Evolutionary conservation across 371 early-diverging fungal species (phyloP), one percentile per base, ranked within the genome.

Genomic region (Ecytonucleospora hepatopenaei): DNA sequence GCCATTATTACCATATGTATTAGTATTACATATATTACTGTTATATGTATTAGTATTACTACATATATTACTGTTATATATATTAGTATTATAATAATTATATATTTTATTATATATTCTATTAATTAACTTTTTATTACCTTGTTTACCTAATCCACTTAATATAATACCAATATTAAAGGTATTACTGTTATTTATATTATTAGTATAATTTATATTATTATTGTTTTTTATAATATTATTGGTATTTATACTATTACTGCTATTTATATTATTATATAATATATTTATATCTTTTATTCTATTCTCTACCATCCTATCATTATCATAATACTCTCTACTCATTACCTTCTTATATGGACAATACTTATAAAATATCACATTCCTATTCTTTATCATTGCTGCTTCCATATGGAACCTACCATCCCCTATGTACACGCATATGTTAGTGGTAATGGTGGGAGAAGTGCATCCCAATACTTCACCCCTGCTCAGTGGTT

Each of bases 401-500:
- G 93, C 90, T 28, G 93, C 88, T 75, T 98, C 98, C 33, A 98
- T 82, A 83, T 98, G 98, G 77, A 98, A 98, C 40, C 97, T 84
- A 5, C 98, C 98, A 73, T 98, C 98, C 40, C 94, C 94, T 57
- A 98, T 81, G 65, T 72, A 78, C 19, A 77, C 46, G 3, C 30
- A 53, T 2, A 67, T 78, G 86, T 87, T 26, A 81, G 84, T 84
- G 1, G 70, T 65, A 3, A 97, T 76, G 53, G 83, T 85, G 19
- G 98, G 97, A 0, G 94, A 87, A 0, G 98, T 98, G 75, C 98
- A 98, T 0, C 98, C 98, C n/a, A 98, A 80, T 15, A 98, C 86
- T 80, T 98, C 98, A 15, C 97, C 96, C 0, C 90, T 88, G 28
- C 90, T 90, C 30, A 98, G 79, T 2, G 98, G 98, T 72, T 88